These are phyloP conservation scores for Bothriochloa decipiens DNA, from an alignment of 176 grass and related monocot genomes.

Conservation along the genomic window DNA sequence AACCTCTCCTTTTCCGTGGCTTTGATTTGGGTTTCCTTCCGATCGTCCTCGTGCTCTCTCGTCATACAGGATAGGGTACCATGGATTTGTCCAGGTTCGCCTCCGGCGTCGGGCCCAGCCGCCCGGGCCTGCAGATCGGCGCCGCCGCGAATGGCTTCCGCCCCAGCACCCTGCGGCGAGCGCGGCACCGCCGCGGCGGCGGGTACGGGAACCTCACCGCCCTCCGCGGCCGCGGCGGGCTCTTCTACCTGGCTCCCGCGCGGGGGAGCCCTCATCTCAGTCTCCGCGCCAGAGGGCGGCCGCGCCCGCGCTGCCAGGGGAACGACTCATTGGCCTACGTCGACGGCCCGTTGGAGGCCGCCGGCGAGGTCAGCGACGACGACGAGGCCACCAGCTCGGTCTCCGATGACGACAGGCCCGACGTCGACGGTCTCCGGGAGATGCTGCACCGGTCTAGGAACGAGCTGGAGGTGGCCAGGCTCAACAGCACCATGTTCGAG, in stretches of 20 bases:
- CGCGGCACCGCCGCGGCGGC: not conserved
- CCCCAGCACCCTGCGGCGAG: conserved; percentile 21
- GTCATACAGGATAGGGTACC: not conserved
- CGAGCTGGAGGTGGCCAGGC: conserved; percentile 70
- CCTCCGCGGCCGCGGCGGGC: conserved; percentile 35
- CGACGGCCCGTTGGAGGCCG: conserved; percentile 44
- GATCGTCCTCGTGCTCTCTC: not conserved
- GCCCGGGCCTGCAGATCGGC: conserved; percentile 40
- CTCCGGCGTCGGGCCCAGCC: conserved; percentile 38
- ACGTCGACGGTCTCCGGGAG: conserved; percentile 59
- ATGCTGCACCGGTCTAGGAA: conserved; percentile 55
- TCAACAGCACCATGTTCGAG: conserved; percentile 94
- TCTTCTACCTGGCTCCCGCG: conserved; percentile 5
- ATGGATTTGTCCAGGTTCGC: conserved; percentile 70
- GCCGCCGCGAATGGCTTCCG: conserved; percentile 37
- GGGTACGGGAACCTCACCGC: conserved; percentile 23
- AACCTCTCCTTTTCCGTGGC: not conserved
- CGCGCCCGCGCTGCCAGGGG: conserved; percentile 52
- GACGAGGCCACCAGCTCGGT: not conserved
- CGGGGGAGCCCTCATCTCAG: not conserved
- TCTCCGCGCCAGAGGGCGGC: not conserved
- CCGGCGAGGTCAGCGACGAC: conserved; percentile 6
- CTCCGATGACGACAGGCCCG: conserved; percentile 51
- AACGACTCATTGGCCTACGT: conserved; percentile 68
- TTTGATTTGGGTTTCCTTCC: not conserved